phyloP scores from a whole-genome alignment of 352 stramenopile species.

The Blastocystis sp. region DNA sequence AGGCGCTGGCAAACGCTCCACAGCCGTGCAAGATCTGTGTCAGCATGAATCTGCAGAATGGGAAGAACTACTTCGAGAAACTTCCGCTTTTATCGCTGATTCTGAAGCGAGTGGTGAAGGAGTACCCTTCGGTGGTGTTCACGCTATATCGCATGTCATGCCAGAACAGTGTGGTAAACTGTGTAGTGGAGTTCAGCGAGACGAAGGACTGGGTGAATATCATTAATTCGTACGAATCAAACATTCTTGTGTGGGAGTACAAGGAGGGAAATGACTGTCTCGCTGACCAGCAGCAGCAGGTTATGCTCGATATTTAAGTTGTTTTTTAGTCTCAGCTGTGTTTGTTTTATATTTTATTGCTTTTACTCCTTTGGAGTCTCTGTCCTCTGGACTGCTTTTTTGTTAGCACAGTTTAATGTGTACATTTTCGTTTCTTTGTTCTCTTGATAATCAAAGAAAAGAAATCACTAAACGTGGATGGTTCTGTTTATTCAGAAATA shows the following conservation, averaged over 20 bases:
- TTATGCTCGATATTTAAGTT: neutral
- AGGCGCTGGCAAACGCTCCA: neutral
- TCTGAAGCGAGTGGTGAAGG: constrained; percentile 32
- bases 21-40: constrained; percentile 34
- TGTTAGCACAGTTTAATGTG: too few species aligned
- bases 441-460: too few species aligned
- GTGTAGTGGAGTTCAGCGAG: constrained; percentile 44
- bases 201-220: constrained; percentile 46
- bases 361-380: too few species aligned
- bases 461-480: neutral
- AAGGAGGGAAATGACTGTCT: neutral
- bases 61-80: constrained; percentile 52
- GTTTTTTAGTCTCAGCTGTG: neutral
- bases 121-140: constrained; percentile 32
- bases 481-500: neutral
- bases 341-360: neutral
- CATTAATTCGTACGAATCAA: constrained; percentile 47
- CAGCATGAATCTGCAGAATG: constrained; percentile 55
- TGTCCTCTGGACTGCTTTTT: too few species aligned
- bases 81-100: constrained; percentile 33
- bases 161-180: constrained; percentile 24
- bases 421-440: too few species aligned
- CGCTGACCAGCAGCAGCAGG: neutral
- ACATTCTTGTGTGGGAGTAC: constrained; percentile 38
- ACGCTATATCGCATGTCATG: constrained; percentile 22